Percentiles rank a stretch among this genome's conserved stretches.
Conservation (phyloP, 345 rosid genomes). For the Aurinia saxatilis region DNA sequence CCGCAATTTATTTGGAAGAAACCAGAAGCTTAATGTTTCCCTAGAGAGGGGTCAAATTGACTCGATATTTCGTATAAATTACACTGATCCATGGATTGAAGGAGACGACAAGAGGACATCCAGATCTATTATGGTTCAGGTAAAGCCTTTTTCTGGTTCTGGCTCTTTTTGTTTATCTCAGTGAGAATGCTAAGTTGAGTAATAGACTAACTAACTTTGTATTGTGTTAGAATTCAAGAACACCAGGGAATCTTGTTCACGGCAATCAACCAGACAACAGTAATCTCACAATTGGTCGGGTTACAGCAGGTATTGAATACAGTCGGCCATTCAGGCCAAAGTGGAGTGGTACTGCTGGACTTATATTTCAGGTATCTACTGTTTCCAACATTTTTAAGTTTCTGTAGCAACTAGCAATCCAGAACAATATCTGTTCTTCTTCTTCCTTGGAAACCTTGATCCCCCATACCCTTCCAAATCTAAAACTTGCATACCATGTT, state of each 20-base stretch:
- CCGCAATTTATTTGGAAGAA: slow-evolving; percentile 86
- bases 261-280: slow-evolving; percentile 67
- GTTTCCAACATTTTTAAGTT: neutral
- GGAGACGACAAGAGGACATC: slow-evolving; percentile 94
- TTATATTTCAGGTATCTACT: slow-evolving; percentile 71
- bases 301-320: slow-evolving; percentile 76
- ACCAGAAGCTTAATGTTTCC: slow-evolving; percentile 86
- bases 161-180: neutral
- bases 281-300: slow-evolving; percentile 70
- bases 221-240: slow-evolving; percentile 71
- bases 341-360: slow-evolving; percentile 87
- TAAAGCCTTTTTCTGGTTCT: slow-evolving; percentile 16
- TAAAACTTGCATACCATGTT: too few relatives aligned
- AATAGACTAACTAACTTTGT: slow-evolving; percentile 18
- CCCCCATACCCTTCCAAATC: too few relatives aligned
- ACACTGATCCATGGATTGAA: slow-evolving; percentile 98
- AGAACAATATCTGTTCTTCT: neutral
- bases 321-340: slow-evolving; percentile 93
- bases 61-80: slow-evolving; percentile 83
- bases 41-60: slow-evolving; percentile 92
- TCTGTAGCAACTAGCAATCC: neutral
- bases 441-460: too few relatives aligned
- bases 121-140: slow-evolving; percentile 90
- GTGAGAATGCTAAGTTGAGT: neutral
- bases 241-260: slow-evolving; percentile 92